Base-by-base conservation (phyloP, 768 basidiomycete species). In the Boletus vermiculosoides region DNA sequence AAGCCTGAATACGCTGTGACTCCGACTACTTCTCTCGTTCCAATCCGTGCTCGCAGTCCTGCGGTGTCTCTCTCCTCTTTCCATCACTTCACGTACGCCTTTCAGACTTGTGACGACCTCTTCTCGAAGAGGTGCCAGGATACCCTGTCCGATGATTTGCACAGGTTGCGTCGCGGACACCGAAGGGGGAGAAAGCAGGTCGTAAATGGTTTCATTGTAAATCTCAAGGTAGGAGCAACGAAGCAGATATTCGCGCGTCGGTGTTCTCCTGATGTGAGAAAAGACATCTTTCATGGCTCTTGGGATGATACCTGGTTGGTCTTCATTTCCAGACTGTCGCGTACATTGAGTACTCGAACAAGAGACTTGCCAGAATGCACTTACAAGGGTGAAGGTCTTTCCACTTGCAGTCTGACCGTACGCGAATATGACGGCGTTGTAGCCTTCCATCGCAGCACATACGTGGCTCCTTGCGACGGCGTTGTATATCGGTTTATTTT, bases 1-100 rank as follows among this genome's bases (percentile, higher is more conserved):
- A 30, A 98, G 82, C 31, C 94, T 78, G 71, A 98, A 97, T 0
- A 98, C 91, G 61, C 90, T 92, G 70, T 98, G 96, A 76, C 92
- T 94, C 34, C 96, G 80, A 68, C 92, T 94, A 75, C 92, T 94
- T 56, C 96, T 76, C 65, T 94, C 90, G 68, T 99, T 99, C 96
- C 96, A 99, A 66, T 99, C 96, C n/a, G 97, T 99, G 63, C 86
- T 91, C 1, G 94, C 95, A 4, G 94, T 97, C 58, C 93, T 78
- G 49, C 96, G 77, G 65, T 92, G 87, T 4, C 88, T 84, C 69
- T 97, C 93, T 5, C 96, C 96, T 23, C 92, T 77, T 64, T 83
- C 80, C 63, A 99, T 74, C 5, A 98, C 88, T 57, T 92, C 91
- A 52, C 85, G 83, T 15, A 98, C 92, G 39, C 89, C 83, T 63